Evolutionary conservation across 805 yeast species (phyloP), one percentile per base, ranked within the genome.

Genomic region (Lipomyces orientalis): DNA sequence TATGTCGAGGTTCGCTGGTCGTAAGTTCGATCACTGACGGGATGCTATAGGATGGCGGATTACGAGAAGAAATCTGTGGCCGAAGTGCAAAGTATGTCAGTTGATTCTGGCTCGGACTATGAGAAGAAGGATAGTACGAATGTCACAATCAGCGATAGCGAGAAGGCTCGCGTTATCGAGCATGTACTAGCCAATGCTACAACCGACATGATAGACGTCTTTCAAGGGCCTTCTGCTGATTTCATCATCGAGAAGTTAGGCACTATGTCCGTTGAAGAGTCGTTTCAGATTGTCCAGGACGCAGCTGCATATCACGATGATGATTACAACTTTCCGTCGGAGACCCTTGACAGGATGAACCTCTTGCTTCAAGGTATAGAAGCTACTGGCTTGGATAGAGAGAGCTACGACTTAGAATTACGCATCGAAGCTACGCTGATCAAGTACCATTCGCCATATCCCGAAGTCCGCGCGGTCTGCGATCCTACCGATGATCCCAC

Each of bases 401-500:
- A 62, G 55, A 29, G 51, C 14, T 63, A 64, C 35, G 60, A 58
- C 5, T 54, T 66, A 12, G 67, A 63, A 8, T 51, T 61, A 9
- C 58, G 58, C 4, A 58, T 65, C 25, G 65, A 67, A 37, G 69
- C 69, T 8, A 58, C 61, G 16, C 46, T 67, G 55, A 54, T 67
- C 33, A 46, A 57, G 39, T 52, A 58, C 22, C 68, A 65, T 35
- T 67, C 71, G 34, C 89, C 90, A 4, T 87, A 87, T 69, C 88
- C 90, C 0, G 91, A 88, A 73, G 88, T 88, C 14, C 78, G 91
- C 51, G 87, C 90, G 9, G 84, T 88, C 22, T 87, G 87, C n/a
- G 87, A 86, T 19, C 84, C 87, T 12, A 79, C 72, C 61, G 90
- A 87, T 71, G 88, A 87, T 67, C 82, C 29, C 3, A 25, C 29